Percentiles rank a stretch among this genome's conserved stretches.
phyloP scores from a whole-genome alignment of 495 filamentous ascomycete species.

The Talaromyces ruber region DNA sequence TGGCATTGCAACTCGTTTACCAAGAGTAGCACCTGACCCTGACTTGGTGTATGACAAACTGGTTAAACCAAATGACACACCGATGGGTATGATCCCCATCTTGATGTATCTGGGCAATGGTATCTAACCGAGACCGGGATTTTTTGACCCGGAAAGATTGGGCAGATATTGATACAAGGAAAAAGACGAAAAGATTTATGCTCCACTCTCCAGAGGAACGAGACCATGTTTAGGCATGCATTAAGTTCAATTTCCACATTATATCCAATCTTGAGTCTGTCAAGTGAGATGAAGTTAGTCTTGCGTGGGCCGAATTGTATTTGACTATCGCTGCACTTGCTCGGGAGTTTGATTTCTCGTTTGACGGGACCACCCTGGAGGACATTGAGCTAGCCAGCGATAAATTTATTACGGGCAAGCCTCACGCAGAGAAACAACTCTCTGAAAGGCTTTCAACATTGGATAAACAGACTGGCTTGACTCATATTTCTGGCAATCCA shows the following conservation, averaged over 20 bases:
- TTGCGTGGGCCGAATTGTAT: conserved; percentile 24
- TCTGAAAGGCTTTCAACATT: too few species aligned
- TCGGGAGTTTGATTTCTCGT: conserved; percentile 19
- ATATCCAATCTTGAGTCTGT: not conserved
- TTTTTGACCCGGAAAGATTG: conserved; percentile 41
- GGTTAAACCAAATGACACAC: conserved; percentile 1
- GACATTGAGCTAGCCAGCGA: not conserved
- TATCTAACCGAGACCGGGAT: conserved; percentile 26
- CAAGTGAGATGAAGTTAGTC: conserved; percentile 7
- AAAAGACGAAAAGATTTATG: conserved; percentile 20
- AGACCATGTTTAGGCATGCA: conserved; percentile 34
- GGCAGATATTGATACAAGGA: conserved; percentile 14
- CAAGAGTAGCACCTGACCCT: not conserved
- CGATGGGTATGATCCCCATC: conserved; percentile 14
- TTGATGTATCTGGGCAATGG: conserved; percentile 21
- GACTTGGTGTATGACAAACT: not conserved
- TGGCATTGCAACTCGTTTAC: not conserved
- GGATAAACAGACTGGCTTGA: too few species aligned
- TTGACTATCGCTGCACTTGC: conserved; percentile 19
- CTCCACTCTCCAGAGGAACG: conserved; percentile 28
- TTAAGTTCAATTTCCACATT: conserved; percentile 8
- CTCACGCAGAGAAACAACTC: too few species aligned
- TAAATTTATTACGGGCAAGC: not conserved
- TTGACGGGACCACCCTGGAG: conserved; percentile 23
- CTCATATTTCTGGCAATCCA: too few species aligned